Conservation (phyloP, 164 flowering plant genomes). For the Vitis amurensis region DNA sequence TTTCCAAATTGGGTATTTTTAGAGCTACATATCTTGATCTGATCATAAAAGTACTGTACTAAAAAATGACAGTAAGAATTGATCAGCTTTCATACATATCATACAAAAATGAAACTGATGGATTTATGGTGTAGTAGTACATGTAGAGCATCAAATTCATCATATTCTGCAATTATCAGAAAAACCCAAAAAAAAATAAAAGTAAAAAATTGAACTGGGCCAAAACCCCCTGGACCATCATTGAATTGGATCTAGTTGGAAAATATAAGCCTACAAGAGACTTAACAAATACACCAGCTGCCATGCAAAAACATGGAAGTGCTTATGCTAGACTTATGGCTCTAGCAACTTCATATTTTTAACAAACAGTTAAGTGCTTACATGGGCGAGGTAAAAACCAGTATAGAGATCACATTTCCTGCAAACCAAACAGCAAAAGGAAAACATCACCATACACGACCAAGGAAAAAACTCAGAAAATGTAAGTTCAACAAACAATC, state of each 20-base stretch:
- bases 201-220: not conserved
- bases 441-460: not conserved
- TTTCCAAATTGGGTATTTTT: no score
- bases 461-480: not conserved
- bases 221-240: not conserved
- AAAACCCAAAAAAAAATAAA: not conserved
- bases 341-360: not conserved
- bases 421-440: conserved; percentile 15
- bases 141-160: no score
- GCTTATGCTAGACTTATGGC: no score
- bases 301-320: not conserved
- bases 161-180: conserved; percentile 17
- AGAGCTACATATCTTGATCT: no score
- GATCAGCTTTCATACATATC: no score
- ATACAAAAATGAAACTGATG: no score
- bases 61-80: no score
- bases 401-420: conserved; percentile 67
- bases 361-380: conserved; percentile 27
- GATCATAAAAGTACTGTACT: no score
- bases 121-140: no score
- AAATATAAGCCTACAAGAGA: not conserved
- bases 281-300: not conserved
- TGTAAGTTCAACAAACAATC: not conserved
- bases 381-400: conserved; percentile 74
- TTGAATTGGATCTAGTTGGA: not conserved